Percentiles rank a stretch among this genome's conserved stretches.
Evolutionary conservation across 208 protist genomes (phyloP).

Genomic region (Trypanosoma congolense): DNA sequence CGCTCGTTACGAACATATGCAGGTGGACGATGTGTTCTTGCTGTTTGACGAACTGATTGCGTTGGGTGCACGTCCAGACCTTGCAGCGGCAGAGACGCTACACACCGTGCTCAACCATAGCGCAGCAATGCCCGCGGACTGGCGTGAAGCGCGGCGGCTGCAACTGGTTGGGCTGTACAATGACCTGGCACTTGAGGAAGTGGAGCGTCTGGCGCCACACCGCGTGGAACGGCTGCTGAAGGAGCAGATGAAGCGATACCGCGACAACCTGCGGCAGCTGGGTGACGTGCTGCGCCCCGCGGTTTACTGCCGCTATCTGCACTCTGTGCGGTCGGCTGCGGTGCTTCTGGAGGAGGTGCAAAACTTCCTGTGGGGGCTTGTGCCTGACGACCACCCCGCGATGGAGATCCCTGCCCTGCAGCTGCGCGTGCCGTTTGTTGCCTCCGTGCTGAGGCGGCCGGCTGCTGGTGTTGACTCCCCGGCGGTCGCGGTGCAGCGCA

Average conservation of each 20-base stretch:
- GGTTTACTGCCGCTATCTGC: slow-evolving; percentile 69
- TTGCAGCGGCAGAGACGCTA: slow-evolving; percentile 72
- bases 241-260: slow-evolving; percentile 57
- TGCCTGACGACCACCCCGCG: slow-evolving; percentile 59
- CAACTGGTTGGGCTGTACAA: slow-evolving; percentile 85
- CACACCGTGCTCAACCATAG: slow-evolving; percentile 86
- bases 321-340: slow-evolving; percentile 38
- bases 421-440: slow-evolving; percentile 71
- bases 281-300: slow-evolving; percentile 51
- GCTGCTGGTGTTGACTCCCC: slow-evolving; percentile 1
- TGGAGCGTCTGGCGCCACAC: slow-evolving; percentile 55
- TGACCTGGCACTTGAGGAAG: slow-evolving; percentile 61
- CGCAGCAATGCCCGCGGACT: slow-evolving; percentile 58
- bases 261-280: slow-evolving; percentile 62
- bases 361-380: slow-evolving; percentile 85
- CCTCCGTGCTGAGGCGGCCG: slow-evolving; percentile 60
- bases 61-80: slow-evolving; percentile 72
- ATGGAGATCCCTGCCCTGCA: slow-evolving; percentile 64
- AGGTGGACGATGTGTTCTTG: slow-evolving; percentile 78
- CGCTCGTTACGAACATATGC: slow-evolving; percentile 76
- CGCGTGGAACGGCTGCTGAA: slow-evolving; percentile 52
- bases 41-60: slow-evolving; percentile 77
- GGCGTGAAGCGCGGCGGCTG: slow-evolving; percentile 73
- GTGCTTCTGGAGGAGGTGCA: slow-evolving; percentile 65
- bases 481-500: slow-evolving; percentile 13